These are phyloP conservation scores for Pleurotus pulmonarius DNA, from an alignment of 768 basidiomycete species.

Conservation along the genomic window DNA sequence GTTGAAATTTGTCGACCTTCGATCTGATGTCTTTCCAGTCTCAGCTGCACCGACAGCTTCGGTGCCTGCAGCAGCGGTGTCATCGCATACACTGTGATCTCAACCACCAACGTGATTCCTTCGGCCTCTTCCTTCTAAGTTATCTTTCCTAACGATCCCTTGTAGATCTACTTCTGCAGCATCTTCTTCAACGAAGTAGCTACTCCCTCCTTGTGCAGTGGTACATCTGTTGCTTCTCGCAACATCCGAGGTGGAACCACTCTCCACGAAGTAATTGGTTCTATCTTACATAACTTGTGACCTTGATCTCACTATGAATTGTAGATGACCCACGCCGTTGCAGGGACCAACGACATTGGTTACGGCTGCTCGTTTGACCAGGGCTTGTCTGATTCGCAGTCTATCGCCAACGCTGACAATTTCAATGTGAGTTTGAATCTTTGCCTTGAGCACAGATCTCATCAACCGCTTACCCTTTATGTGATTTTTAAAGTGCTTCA, in stretches of 20 bases:
- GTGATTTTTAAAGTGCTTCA: slow-evolving; percentile 34
- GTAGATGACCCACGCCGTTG: slow-evolving; percentile 39
- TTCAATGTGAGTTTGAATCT: slow-evolving; percentile 34
- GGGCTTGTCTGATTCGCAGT: slow-evolving; percentile 28
- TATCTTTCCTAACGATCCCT: no score
- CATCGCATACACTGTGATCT: slow-evolving; percentile 41
- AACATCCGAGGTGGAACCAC: slow-evolving; percentile 45
- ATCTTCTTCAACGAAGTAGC: slow-evolving; percentile 45
- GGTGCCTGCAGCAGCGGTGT: slow-evolving; percentile 33
- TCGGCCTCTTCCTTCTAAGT: no score
- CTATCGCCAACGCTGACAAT: slow-evolving; percentile 41
- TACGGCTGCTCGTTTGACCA: slow-evolving; percentile 41
- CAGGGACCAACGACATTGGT: slow-evolving; percentile 34
- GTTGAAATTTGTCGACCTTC: neutral
- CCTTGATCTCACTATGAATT: neutral
- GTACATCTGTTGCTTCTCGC: slow-evolving; percentile 39
- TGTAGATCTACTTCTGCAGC: slow-evolving; percentile 43
- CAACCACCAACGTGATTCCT: slow-evolving; percentile 38
- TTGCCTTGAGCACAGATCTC: neutral
- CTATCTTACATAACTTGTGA: neutral
- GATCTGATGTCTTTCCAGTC: slow-evolving; percentile 15
- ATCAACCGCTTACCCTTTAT: neutral
- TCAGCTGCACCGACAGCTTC: slow-evolving; percentile 39
- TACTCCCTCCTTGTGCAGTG: slow-evolving; percentile 33
- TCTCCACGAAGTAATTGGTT: slow-evolving; percentile 35